phyloP scores from a whole-genome alignment of 306 rosid genomes.

The Glycine latifolia region DNA sequence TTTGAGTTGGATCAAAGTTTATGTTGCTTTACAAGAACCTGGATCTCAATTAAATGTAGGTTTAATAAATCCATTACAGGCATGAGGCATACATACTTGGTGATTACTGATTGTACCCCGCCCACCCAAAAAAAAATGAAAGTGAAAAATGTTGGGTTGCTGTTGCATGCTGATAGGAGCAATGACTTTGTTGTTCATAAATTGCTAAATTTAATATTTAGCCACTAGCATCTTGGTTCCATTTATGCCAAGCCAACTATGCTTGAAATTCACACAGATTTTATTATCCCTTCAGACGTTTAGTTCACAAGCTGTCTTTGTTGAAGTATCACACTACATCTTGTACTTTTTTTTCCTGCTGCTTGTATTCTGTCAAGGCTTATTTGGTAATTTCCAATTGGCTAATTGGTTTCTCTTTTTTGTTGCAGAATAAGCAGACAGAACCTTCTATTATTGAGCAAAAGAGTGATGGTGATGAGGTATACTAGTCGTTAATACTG shows the following conservation, averaged over 20 bases:
- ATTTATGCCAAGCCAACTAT: conserved; percentile 29
- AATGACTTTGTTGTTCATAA: conserved; percentile 23
- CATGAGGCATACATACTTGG: background rate
- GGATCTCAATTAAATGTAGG: conserved; percentile 3
- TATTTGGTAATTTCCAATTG: conserved; percentile 14
- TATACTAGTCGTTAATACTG: conserved; percentile 42
- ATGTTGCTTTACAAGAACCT: conserved; percentile 31
- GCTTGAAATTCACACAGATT: background rate
- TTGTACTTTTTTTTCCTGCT: background rate
- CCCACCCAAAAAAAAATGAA: background rate
- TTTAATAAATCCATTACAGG: conserved; percentile 9
- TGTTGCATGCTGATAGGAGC: conserved; percentile 5
- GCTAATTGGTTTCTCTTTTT: conserved; percentile 37
- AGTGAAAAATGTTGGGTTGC: background rate
- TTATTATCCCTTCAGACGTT: conserved; percentile 14
- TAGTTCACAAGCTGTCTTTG: conserved; percentile 14
- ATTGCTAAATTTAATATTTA: conserved; percentile 23
- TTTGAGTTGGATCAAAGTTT: conserved; percentile 12
- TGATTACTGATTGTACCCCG: background rate
- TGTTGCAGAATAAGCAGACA: conserved; percentile 65
- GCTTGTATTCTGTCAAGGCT: conserved; percentile 30
- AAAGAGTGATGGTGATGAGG: conserved; percentile 67
- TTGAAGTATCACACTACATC: background rate
- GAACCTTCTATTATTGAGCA: conserved; percentile 59
- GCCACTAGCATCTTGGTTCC: conserved; percentile 8